Evolutionary conservation across 306 rosid species (phyloP), one percentile per base, ranked within the genome.

Genomic region (Oemleria cerasiformis): DNA sequence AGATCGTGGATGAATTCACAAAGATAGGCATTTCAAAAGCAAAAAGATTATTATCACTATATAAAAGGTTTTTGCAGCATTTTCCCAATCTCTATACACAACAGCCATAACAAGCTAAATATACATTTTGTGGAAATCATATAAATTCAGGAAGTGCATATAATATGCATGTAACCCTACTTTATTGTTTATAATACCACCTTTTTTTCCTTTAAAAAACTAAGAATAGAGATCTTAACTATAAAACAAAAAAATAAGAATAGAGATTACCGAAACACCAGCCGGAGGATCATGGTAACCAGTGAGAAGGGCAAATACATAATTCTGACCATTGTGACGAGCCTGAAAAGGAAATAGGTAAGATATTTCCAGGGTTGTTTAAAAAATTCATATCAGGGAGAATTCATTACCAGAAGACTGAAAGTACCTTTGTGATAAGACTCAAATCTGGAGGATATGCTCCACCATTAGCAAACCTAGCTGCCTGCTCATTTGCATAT

Each of bases 381-480:
- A 16, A 49, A 55, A 16, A 48, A 12, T 12, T 15, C 72, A 68
- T 73, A 36, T 6, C 21, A 68, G 3, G 51, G 45, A 51, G 64
- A 73, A 63, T 34, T 71, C 17, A 70, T 72, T 63, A 65, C 65
- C 67, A 78, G 72, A 68, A 67, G 74, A 53, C 6, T 39, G 53
- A 63, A 81, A 79, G 87, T 91, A 94, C 99, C 86, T 94, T 91
- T 55, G 99, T 91, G 48, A 94, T 67, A 63, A 94, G 99, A 85
- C 99, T 91, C 66, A 94, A 86, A 86, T 94, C 96, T 3, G 97
- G 97, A 74, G 99, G 99, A 84, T 94, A 94, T 14, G 97, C 99
- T 76, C 99, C 96, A 39, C 99, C 99, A 76, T 91, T 94, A 55
- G 97, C 97, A 81, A 94, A 94, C 89, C 99, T 91, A 94, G 99